Evolutionary conservation across 2,329 filamentous ascomycete genomes (phyloP).

Genomic region (Tolypocladium tundrense): DNA sequence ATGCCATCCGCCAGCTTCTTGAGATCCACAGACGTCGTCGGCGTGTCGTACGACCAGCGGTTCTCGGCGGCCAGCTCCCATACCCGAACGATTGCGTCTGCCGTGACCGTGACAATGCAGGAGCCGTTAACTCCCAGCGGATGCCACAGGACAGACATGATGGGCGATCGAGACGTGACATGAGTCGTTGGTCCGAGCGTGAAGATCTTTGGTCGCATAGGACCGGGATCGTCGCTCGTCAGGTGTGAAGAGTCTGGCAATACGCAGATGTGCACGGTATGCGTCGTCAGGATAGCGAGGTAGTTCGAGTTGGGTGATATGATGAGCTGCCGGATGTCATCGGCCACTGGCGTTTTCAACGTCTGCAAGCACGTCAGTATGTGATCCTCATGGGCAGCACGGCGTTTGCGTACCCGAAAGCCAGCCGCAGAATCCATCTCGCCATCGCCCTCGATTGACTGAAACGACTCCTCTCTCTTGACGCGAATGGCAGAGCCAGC

Average conservation of each 20-base stretch:
- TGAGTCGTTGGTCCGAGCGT: slow-evolving; percentile 89
- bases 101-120: slow-evolving; percentile 79
- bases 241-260: slow-evolving; percentile 74
- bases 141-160: slow-evolving; percentile 84
- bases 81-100: slow-evolving; percentile 76
- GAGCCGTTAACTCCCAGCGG: slow-evolving; percentile 74
- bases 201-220: slow-evolving; percentile 74
- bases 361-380: slow-evolving; percentile 34
- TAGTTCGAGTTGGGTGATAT: slow-evolving; percentile 75
- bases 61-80: slow-evolving; percentile 85
- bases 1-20: slow-evolving; percentile 81
- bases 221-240: slow-evolving; percentile 53
- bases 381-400: not conserved
- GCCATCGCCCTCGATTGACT: slow-evolving; percentile 22
- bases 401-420: slow-evolving; percentile 20
- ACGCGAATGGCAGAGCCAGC: slow-evolving; percentile 24
- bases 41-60: slow-evolving; percentile 77
- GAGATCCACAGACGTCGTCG: slow-evolving; percentile 75
- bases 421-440: slow-evolving; percentile 17
- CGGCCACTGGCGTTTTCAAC: slow-evolving; percentile 67
- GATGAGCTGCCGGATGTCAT: slow-evolving; percentile 74
- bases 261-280: slow-evolving; percentile 82
- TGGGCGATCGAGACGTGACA: slow-evolving; percentile 71
- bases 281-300: slow-evolving; percentile 74
- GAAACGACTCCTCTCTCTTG: slow-evolving; percentile 37